These are phyloP conservation scores for Rehmannia glutinosa DNA, from an alignment of 257 asterid species.

Conservation along the genomic window DNA sequence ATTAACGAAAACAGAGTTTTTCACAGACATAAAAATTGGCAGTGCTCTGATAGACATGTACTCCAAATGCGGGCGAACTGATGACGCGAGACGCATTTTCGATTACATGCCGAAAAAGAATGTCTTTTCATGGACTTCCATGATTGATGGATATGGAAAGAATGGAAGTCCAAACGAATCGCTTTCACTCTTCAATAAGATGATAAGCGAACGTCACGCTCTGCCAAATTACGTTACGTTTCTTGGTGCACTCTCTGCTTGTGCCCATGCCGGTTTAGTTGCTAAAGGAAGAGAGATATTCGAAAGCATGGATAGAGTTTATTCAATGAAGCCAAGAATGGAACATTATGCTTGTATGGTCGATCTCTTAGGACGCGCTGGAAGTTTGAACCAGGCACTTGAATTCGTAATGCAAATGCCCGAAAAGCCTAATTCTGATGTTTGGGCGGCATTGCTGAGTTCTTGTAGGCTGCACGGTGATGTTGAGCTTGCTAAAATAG, in stretches of 20 bases:
- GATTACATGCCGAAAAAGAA: slow-evolving; percentile 64
- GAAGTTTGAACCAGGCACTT: slow-evolving; percentile 58
- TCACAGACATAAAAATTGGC: slow-evolving; percentile 54
- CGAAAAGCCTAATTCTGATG: slow-evolving; percentile 68
- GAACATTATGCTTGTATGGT: slow-evolving; percentile 92
- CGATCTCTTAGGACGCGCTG: slow-evolving; percentile 85
- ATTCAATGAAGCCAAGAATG: slow-evolving; percentile 74
- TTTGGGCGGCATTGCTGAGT: slow-evolving; percentile 89
- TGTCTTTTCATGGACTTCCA: slow-evolving; percentile 89
- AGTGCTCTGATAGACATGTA: slow-evolving; percentile 93
- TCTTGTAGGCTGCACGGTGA: slow-evolving; percentile 75
- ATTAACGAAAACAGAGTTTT: slow-evolving; percentile 46
- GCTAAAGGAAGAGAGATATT: slow-evolving; percentile 59
- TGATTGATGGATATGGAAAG: slow-evolving; percentile 94
- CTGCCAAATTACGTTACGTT: slow-evolving; percentile 76
- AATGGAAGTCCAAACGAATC: slow-evolving; percentile 72
- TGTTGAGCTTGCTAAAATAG: slow-evolving; percentile 72
- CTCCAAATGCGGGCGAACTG: slow-evolving; percentile 73
- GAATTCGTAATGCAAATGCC: slow-evolving; percentile 63
- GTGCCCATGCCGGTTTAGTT: slow-evolving; percentile 85
- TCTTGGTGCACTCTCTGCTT: slow-evolving; percentile 76
- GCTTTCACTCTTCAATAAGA: slow-evolving; percentile 49
- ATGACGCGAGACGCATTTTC: slow-evolving; percentile 64
- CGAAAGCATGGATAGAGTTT: slow-evolving; percentile 49
- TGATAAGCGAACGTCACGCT: slow-evolving; percentile 31